Conservation (phyloP, 1,284 basidiomycete species). For the Meira nashicola region DNA sequence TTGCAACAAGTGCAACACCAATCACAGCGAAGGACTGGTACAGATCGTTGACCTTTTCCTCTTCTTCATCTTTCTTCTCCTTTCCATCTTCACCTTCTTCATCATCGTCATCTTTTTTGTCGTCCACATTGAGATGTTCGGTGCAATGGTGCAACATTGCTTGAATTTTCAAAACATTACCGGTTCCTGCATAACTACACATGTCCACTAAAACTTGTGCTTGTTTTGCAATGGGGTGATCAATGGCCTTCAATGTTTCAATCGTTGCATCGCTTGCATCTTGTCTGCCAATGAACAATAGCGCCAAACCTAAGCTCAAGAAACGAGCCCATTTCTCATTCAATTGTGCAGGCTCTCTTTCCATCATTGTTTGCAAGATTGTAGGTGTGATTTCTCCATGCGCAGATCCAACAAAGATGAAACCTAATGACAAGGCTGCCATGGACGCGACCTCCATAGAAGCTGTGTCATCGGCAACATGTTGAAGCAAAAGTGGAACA, state of each 20-base stretch:
- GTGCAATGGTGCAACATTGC: slow-evolving; percentile 87
- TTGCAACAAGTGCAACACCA: slow-evolving; percentile 87
- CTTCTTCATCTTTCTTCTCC: slow-evolving; percentile 55
- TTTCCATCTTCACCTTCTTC: slow-evolving; percentile 37
- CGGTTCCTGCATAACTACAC: slow-evolving; percentile 90
- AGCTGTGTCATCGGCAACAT: slow-evolving; percentile 47
- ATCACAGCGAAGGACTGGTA: slow-evolving; percentile 92
- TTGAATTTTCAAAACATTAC: slow-evolving; percentile 92
- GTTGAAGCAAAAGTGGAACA: slow-evolving; percentile 41
- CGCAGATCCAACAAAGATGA: slow-evolving; percentile 91
- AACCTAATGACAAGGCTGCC: slow-evolving; percentile 81
- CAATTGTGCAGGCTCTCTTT: slow-evolving; percentile 45
- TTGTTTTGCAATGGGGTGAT: slow-evolving; percentile 84
- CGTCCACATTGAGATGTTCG: slow-evolving; percentile 69
- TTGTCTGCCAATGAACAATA: slow-evolving; percentile 71
- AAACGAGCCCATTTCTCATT: slow-evolving; percentile 80
- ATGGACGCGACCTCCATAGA: slow-evolving; percentile 87
- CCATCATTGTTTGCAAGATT: slow-evolving; percentile 88
- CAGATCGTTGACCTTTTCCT: slow-evolving; percentile 67
- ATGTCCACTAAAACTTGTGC: slow-evolving; percentile 89
- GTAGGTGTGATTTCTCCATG: slow-evolving; percentile 87
- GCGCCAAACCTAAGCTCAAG: slow-evolving; percentile 80
- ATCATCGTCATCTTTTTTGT: slow-evolving; percentile 38
- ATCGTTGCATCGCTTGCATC: slow-evolving; percentile 83
- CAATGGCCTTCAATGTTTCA: slow-evolving; percentile 89